phyloP scores from a whole-genome alignment of 345 rosid species.

The Odontarrhena argentea region DNA sequence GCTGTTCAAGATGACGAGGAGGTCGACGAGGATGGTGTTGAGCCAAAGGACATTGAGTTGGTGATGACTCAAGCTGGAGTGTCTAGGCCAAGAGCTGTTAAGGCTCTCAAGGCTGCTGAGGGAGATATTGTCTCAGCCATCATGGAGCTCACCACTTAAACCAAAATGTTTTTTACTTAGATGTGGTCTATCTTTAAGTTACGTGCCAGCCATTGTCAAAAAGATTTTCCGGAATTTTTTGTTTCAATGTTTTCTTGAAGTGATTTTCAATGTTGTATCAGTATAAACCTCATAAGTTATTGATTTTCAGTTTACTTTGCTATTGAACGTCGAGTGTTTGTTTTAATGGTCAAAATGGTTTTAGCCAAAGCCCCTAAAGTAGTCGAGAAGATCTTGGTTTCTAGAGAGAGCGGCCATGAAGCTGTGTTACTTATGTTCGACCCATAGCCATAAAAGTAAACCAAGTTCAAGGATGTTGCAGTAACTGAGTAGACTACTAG shows the following conservation, averaged over 20 bases:
- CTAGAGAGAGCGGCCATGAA: too few species aligned
- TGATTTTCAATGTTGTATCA: conserved; percentile 42
- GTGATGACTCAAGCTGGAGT: conserved; percentile 99
- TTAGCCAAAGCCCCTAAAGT: too few species aligned
- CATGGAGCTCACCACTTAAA: conserved; percentile 83
- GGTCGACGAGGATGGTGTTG: conserved; percentile 82
- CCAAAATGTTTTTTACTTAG: conserved; percentile 23
- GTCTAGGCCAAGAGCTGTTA: conserved; percentile 71
- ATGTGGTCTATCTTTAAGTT: conserved; percentile 42
- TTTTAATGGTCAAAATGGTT: too few species aligned
- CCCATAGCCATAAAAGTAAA: background rate
- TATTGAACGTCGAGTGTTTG: background rate
- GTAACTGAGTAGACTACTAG: background rate
- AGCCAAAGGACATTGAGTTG: conserved; percentile 88
- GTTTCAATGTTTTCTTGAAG: conserved; percentile 35
- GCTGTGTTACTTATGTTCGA: too few species aligned
- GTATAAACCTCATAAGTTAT: conserved; percentile 27
- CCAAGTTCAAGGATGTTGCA: background rate
- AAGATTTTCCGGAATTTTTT: conserved; percentile 13
- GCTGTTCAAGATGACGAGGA: conserved; percentile 82
- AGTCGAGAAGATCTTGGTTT: too few species aligned
- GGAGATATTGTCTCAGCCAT: conserved; percentile 92
- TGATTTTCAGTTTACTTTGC: conserved; percentile 32
- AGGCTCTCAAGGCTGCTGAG: conserved; percentile 69
- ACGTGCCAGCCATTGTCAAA: conserved; percentile 38